A percentile compares a stretch with the other conserved stretches of the same genome.
These are phyloP conservation scores for Lathyrus sativus DNA, from an alignment of 306 rosid genomes.

Conservation along the genomic window DNA sequence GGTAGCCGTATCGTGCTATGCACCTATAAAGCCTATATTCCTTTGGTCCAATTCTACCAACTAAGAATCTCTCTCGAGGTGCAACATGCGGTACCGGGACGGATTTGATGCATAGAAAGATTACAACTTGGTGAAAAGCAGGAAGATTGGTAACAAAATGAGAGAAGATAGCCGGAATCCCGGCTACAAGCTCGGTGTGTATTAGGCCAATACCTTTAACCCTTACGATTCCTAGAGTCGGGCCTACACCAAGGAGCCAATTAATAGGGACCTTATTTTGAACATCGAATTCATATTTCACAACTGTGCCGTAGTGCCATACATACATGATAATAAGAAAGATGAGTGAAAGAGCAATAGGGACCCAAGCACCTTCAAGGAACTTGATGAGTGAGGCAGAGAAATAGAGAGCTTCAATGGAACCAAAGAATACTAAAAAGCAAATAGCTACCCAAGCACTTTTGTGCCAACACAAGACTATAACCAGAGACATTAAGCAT, in stretches of 20 bases:
- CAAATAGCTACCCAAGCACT: constrained; percentile 63
- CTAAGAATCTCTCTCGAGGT: constrained; percentile 89
- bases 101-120: constrained; percentile 94
- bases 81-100: constrained; percentile 94
- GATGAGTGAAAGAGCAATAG: constrained; percentile 85
- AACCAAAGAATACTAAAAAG: constrained; percentile 87
- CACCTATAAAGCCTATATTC: constrained; percentile 86
- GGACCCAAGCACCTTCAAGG: constrained; percentile 98
- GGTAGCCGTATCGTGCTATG: constrained; percentile 95
- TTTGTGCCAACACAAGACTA: constrained; percentile 88
- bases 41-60: constrained; percentile 96
- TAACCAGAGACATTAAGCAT: constrained; percentile 95
- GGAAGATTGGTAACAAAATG: constrained; percentile 98
- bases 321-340: constrained; percentile 82
- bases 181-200: constrained; percentile 91
- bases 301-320: constrained; percentile 95
- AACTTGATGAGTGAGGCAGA: constrained; percentile 97
- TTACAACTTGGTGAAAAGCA: constrained; percentile 94
- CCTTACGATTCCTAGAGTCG: constrained; percentile 80
- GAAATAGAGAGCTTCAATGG: constrained; percentile 94
- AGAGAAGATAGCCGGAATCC: constrained; percentile 94
- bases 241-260: constrained; percentile 86
- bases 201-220: constrained; percentile 95
- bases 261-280: constrained; percentile 93
- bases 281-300: constrained; percentile 92